phyloP scores from a whole-genome alignment of 2,329 filamentous ascomycete species.

The Cladosporium sp. region DNA sequence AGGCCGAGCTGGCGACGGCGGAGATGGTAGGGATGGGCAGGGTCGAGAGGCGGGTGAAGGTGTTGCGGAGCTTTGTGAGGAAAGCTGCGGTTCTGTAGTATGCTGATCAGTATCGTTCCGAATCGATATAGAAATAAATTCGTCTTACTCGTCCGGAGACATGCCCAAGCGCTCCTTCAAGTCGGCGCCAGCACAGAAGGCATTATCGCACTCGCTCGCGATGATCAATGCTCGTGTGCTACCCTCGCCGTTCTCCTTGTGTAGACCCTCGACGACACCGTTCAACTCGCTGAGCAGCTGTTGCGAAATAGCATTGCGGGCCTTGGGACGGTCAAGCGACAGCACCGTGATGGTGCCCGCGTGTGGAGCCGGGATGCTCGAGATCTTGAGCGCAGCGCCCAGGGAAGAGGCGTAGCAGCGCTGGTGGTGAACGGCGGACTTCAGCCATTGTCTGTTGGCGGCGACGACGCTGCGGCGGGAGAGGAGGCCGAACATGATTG shows the following conservation, averaged over 20 bases:
- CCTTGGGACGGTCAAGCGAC: slow-evolving; percentile 78
- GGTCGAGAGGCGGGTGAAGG: slow-evolving; percentile 69
- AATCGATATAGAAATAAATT: not conserved
- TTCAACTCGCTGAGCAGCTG: slow-evolving; percentile 72
- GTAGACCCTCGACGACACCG: slow-evolving; percentile 70
- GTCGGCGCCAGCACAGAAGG: slow-evolving; percentile 93
- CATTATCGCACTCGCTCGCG: slow-evolving; percentile 78
- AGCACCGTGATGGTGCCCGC: slow-evolving; percentile 84
- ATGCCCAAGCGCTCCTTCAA: slow-evolving; percentile 83
- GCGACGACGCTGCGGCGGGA: slow-evolving; percentile 15
- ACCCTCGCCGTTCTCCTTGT: slow-evolving; percentile 55
- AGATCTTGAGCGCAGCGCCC: slow-evolving; percentile 59
- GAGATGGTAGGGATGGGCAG: slow-evolving; percentile 89
- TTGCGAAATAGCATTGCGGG: slow-evolving; percentile 87
- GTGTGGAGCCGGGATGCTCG: slow-evolving; percentile 73
- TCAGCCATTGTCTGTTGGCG: slow-evolving; percentile 18
- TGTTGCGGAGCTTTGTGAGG: slow-evolving; percentile 71
- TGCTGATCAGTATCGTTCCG: not conserved
- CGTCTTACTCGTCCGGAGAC: slow-evolving; percentile 67
- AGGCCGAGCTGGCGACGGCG: slow-evolving; percentile 79
- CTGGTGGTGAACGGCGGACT: slow-evolving; percentile 18
- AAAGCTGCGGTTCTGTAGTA: slow-evolving; percentile 72
- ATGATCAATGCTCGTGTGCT: slow-evolving; percentile 78
- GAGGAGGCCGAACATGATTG: slow-evolving; percentile 13
- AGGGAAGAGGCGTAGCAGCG: slow-evolving; percentile 24